Evolutionary conservation across 1,139 yeast genomes (phyloP).

Genomic region (Meyerozyma guilliermondii): DNA sequence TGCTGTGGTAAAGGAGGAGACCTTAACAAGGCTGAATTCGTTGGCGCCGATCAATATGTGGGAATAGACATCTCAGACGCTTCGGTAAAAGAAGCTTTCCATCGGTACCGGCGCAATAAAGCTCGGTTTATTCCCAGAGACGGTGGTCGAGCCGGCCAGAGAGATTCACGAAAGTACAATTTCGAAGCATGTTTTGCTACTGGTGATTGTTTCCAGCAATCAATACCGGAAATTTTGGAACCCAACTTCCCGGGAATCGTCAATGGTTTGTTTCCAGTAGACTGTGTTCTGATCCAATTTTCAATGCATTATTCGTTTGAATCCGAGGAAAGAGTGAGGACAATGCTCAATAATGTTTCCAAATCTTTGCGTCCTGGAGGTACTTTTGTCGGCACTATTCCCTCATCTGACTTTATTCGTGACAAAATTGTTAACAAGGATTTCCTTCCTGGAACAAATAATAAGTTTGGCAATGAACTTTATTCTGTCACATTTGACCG

Average conservation of each 20-base stretch:
- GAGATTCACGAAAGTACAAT: constrained; percentile 43
- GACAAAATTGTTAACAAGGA: constrained; percentile 49
- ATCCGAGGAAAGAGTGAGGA: constrained; percentile 72
- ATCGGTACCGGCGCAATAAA: constrained; percentile 53
- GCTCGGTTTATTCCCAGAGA: constrained; percentile 37
- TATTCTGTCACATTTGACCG: constrained; percentile 77
- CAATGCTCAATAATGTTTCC: constrained; percentile 69
- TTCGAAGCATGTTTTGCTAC: constrained; percentile 82
- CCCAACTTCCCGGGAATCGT: constrained; percentile 49
- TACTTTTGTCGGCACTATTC: constrained; percentile 86
- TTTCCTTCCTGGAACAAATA: constrained; percentile 31
- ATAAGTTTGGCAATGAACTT: constrained; percentile 78
- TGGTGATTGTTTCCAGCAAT: constrained; percentile 81
- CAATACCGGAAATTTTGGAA: constrained; percentile 67
- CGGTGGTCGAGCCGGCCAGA: constrained; percentile 7
- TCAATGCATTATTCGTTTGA: constrained; percentile 94
- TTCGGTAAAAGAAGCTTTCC: constrained; percentile 78
- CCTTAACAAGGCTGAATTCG: constrained; percentile 79
- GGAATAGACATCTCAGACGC: constrained; percentile 93
- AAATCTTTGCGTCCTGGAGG: constrained; percentile 79
- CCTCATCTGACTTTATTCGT: constrained; percentile 80
- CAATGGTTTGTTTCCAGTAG: constrained; percentile 75
- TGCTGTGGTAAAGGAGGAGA: constrained; percentile 99
- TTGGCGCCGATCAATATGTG: constrained; percentile 67
- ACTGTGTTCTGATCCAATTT: constrained; percentile 84